These are phyloP conservation scores for Tetrahymena elliotti DNA, from an alignment of 73 alveolate species.

Conservation along the genomic window DNA sequence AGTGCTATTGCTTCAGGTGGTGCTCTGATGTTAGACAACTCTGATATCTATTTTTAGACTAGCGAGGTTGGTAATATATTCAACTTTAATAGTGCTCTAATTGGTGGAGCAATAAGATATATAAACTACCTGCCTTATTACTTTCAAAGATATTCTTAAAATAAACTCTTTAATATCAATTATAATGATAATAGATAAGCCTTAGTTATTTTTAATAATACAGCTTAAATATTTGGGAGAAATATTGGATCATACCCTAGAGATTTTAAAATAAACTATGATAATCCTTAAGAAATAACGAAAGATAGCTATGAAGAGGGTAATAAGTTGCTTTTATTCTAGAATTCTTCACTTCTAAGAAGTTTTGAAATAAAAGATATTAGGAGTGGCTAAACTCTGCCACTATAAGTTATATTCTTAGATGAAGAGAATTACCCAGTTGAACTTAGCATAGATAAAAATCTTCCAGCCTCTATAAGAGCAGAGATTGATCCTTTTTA, in stretches of 20 bases:
- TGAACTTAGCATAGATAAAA: neutral
- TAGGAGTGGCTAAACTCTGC: neutral
- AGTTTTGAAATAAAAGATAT: neutral
- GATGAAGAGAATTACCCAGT: neutral
- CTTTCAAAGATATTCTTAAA: neutral
- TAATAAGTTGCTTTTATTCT: neutral
- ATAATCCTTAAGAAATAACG: neutral
- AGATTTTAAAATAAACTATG: neutral
- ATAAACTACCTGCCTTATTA: neutral
- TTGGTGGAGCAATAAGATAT: neutral
- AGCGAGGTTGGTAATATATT: neutral
- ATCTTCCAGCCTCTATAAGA: neutral
- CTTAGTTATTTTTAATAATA: neutral
- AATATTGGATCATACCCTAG: neutral
- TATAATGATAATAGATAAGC: neutral
- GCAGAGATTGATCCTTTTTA: neutral
- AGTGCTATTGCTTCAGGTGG: neutral
- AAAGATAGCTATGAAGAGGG: neutral
- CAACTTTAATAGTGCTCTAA: neutral
- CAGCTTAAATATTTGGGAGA: neutral
- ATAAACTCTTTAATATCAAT: neutral
- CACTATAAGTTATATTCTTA: neutral
- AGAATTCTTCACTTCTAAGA: neutral
- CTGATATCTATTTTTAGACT: neutral
- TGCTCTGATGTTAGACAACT: neutral